Base-by-base conservation (phyloP, 169 alveolate species). In the Eimeria sp. region DNA sequence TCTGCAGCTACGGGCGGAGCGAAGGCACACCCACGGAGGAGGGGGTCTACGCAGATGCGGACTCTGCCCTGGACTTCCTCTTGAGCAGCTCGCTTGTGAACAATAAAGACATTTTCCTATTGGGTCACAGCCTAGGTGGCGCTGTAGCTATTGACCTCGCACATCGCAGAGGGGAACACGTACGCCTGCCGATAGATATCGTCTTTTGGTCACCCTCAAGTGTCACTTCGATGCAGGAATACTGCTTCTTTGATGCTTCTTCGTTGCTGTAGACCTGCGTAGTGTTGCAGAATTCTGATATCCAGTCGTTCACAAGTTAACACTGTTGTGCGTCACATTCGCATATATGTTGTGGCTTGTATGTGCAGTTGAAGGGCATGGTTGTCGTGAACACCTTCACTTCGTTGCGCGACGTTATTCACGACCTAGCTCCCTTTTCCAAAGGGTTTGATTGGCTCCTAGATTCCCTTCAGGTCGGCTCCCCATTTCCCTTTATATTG, bases 361-460 rank as follows among this genome's bases (percentile, higher is more conserved):
- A 11, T 65, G 30, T 40, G 30, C 84, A 94, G 96, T n/a, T 94
- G 61, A 80, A 63, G 30, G 98, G 98, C 20, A 95, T 97, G 45
- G 96, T 97, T 27, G 95, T 97, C 82, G 98, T 97, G 82, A 97
- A 97, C 95, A 97, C 98, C 94, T 97, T 97, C 88, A 96, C 98
- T 30, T 90, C 97, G 27, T 54, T 96, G 27, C 90, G 61, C 4
- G 98, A 96, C 82, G 87, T 94, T 73, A 96, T 95, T 16, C 95
- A 83, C 96, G 43, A 75, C 3, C 65, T 96, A 65, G 82, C 95
- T 65, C 98, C 98, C 20, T n/a, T 57, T 45, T 73, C 87, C 18
- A 65, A 70, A 34, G 57, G 30, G 54, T 25, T 92, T 43, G 58
- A 58, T 43, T 58, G 90, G 20, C n/a, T 78, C 47, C 40, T 92